Conservation (phyloP, 257 asterid genomes). For the Penstemon eatonii region DNA sequence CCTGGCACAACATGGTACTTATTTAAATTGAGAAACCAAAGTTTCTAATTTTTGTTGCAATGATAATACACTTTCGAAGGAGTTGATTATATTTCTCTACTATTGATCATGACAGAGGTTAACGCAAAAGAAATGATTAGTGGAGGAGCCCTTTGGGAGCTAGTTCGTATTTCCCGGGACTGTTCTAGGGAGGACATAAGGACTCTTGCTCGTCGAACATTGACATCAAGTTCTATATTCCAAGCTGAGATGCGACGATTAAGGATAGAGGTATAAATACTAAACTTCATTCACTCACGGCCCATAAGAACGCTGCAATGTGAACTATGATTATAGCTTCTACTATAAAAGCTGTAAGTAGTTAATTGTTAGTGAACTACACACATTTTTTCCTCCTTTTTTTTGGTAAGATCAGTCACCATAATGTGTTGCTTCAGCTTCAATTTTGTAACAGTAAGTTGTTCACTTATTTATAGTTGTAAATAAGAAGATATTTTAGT, state of each 20-base stretch:
- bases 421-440: conserved; percentile 33
- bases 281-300: conserved; percentile 18
- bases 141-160: conserved; percentile 99
- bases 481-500: conserved; percentile 27
- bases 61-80: conserved; percentile 9
- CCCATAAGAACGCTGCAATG: background rate
- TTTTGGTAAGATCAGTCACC: conserved; percentile 27
- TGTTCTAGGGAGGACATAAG: conserved; percentile 94
- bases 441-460: conserved; percentile 37
- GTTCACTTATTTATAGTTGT: conserved; percentile 34
- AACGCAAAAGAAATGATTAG: conserved; percentile 86
- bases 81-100: conserved; percentile 3
- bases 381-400: conserved; percentile 17
- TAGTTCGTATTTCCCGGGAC: conserved; percentile 93
- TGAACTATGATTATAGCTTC: conserved; percentile 12
- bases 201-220: conserved; percentile 87
- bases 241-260: conserved; percentile 79
- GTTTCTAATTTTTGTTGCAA: background rate
- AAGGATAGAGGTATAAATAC: conserved; percentile 70
- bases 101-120: conserved; percentile 52
- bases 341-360: conserved; percentile 22
- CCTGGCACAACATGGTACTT: conserved; percentile 93
- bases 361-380: conserved; percentile 8
- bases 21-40: background rate
- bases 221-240: conserved; percentile 83